phyloP scores from a whole-genome alignment of 768 basidiomycete species.

The Terana coerulea region DNA sequence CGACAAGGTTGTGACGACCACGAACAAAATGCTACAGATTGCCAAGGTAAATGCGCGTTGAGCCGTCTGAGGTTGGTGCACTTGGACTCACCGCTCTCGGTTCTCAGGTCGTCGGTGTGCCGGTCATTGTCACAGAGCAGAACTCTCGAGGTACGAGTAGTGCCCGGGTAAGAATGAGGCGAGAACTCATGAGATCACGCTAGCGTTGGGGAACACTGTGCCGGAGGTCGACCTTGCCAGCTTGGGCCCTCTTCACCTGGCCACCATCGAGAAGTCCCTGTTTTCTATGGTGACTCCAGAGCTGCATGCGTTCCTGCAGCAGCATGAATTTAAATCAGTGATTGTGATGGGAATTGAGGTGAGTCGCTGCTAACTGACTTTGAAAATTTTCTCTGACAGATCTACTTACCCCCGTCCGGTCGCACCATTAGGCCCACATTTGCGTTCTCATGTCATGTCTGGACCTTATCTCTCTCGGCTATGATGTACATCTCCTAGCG shows the following conservation, averaged over 20 bases:
- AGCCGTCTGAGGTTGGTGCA: background rate
- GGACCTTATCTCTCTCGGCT: constrained; percentile 50
- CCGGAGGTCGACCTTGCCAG: constrained; percentile 54
- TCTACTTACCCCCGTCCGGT: background rate
- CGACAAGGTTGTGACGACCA: constrained; percentile 63
- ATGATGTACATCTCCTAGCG: constrained; percentile 66
- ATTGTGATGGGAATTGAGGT: constrained; percentile 91
- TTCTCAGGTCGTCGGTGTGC: constrained; percentile 55
- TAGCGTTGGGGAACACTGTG: constrained; percentile 68
- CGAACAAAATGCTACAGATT: constrained; percentile 72
- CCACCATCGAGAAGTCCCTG: constrained; percentile 67
- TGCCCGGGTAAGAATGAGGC: background rate
- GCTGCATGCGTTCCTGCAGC: constrained; percentile 47
- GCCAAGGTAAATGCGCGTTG: constrained; percentile 58
- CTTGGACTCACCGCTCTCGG: background rate
- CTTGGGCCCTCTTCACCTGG: constrained; percentile 55
- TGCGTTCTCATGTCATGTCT: constrained; percentile 85
- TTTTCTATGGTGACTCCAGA: constrained; percentile 86
- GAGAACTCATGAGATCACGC: background rate
- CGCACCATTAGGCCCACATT: constrained; percentile 51
- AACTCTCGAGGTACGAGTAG: constrained; percentile 63
- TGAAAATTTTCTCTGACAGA: background rate
- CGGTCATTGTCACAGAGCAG: constrained; percentile 82
- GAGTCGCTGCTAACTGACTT: constrained; percentile 14
- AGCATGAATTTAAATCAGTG: constrained; percentile 50